phyloP scores from a whole-genome alignment of 2,329 filamentous ascomycete species.

The Gliomastix tumulicola region DNA sequence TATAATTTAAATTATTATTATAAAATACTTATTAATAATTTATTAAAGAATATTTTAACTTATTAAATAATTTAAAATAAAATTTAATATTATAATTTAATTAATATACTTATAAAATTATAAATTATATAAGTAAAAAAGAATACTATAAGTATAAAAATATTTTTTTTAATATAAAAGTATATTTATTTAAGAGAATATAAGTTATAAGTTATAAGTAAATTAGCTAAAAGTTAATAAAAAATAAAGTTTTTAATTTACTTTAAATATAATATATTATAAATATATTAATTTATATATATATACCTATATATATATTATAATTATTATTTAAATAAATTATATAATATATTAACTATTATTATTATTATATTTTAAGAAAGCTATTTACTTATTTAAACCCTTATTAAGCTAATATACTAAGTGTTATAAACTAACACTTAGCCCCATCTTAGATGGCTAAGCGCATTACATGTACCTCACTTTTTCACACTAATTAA shows the following conservation, averaged over 20 bases:
- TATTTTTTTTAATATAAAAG: neutral
- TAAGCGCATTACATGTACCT: too few relatives aligned
- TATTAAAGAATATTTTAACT: too few relatives aligned
- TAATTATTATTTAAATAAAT: neutral
- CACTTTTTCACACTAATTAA: too few relatives aligned
- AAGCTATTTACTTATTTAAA: too few relatives aligned
- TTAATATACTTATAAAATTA: neutral
- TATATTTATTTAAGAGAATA: neutral
- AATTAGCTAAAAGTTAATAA: neutral
- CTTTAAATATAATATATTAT: neutral
- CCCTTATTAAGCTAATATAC: too few relatives aligned
- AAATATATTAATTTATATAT: neutral
- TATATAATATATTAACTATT: neutral
- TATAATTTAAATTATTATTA: neutral
- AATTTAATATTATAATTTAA: neutral
- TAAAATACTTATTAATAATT: neutral
- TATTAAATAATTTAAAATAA: neutral
- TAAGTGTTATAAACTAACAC: too few relatives aligned
- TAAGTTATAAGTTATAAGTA: neutral
- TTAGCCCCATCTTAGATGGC: too few relatives aligned
- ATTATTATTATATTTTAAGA: neutral
- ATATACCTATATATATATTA: neutral
- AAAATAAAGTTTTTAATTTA: neutral
- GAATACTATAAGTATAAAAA: neutral
- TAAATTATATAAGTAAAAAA: neutral